Evolutionary conservation across 192 early-diverging fungal species (phyloP).

Genomic region (Lobosporangium transversale): DNA sequence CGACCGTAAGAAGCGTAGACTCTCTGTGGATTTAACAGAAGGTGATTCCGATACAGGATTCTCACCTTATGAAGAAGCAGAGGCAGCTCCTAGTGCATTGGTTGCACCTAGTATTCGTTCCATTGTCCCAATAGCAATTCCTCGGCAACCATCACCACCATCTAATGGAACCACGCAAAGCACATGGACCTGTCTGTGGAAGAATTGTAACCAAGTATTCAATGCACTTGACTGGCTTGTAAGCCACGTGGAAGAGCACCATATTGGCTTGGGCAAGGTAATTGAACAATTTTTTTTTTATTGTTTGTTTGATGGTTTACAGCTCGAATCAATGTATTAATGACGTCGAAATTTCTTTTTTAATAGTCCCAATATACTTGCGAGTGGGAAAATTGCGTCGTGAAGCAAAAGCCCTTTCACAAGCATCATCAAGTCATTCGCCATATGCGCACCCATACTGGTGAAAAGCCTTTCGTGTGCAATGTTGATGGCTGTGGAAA

Average conservation of each 20-base stretch:
- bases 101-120: conserved; percentile 20
- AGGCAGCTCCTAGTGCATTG: conserved; percentile 8
- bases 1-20: conserved; percentile 42
- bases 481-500: conserved; percentile 72
- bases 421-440: conserved; percentile 79
- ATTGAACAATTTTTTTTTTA: too few species aligned
- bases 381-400: conserved; percentile 62
- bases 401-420: conserved; percentile 72
- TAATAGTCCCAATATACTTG: conserved; percentile 59
- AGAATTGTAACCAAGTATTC: conserved; percentile 58
- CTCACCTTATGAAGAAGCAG: conserved; percentile 35
- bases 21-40: conserved; percentile 42
- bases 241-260: conserved; percentile 61
- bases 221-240: conserved; percentile 58
- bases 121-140: conserved; percentile 9
- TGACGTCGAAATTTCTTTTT: neutral
- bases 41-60: conserved; percentile 36
- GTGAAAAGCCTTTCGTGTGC: conserved; percentile 80
- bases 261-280: conserved; percentile 72
- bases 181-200: conserved; percentile 61
- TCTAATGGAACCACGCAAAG: conserved; percentile 19
- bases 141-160: conserved; percentile 22
- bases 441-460: conserved; percentile 80
- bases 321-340: neutral
- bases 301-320: neutral